Conservation (phyloP, 805 yeast species). For the Pichia membranifaciens region DNA sequence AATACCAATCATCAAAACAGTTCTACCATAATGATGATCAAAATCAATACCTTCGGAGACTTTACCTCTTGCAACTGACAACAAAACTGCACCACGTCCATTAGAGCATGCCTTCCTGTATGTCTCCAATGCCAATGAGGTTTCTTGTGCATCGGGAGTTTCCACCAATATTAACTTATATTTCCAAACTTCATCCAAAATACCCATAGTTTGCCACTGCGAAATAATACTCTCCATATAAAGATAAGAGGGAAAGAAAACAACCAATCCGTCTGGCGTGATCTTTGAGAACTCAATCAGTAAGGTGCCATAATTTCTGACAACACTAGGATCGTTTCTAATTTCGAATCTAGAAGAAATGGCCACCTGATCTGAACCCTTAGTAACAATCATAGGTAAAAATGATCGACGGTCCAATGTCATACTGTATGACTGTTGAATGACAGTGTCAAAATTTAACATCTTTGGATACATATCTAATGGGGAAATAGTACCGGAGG, state of each 20-base stretch:
- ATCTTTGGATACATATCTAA: constrained; percentile 97
- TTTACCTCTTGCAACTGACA: constrained; percentile 98
- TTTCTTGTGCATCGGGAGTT: constrained; percentile 98
- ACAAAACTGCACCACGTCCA: constrained; percentile 94
- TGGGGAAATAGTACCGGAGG: constrained; percentile 98
- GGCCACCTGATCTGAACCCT: constrained; percentile 97
- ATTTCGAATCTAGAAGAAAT: constrained; percentile 95
- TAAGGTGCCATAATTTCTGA: constrained; percentile 91
- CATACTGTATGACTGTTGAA: constrained; percentile 95
- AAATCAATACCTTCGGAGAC: constrained; percentile 99
- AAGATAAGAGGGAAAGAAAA: constrained; percentile 92
- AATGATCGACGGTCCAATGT: constrained; percentile 88
- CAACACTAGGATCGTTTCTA: constrained; percentile 96
- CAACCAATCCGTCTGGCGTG: constrained; percentile 97
- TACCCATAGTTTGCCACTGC: constrained; percentile 99
- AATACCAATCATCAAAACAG: constrained; percentile 97
- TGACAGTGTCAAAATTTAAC: constrained; percentile 88
- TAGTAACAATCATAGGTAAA: constrained; percentile 91
- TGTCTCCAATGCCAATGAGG: constrained; percentile 90
- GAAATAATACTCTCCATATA: constrained; percentile 98
- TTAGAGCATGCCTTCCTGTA: constrained; percentile 94
- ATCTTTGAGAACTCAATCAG: constrained; percentile 88
- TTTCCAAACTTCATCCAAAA: constrained; percentile 97
- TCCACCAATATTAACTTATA: constrained; percentile 91
- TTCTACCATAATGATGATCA: constrained; percentile 96